Evolutionary conservation across 2,329 filamentous ascomycete genomes (phyloP).

Genomic region (Paramyrothecium roridum): DNA sequence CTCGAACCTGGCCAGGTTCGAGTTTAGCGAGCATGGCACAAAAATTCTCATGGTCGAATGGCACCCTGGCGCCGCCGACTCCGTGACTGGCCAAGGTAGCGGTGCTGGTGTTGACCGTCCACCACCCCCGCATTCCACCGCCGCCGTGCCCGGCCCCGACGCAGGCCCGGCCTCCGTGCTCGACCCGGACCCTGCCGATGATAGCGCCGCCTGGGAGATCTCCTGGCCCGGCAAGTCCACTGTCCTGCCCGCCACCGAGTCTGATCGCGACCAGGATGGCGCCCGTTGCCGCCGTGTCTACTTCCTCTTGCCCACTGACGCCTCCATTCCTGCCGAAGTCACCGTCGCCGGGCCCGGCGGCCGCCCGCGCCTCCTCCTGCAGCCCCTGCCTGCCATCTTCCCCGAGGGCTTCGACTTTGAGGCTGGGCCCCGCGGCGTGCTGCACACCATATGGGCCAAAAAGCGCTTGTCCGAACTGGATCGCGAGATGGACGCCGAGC

Average conservation of each 20-base stretch:
- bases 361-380: slow-evolving; percentile 52
- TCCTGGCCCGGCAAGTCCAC: slow-evolving; percentile 80
- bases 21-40: slow-evolving; percentile 83
- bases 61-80: slow-evolving; percentile 44
- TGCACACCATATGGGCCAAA: slow-evolving; percentile 91
- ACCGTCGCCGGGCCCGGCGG: slow-evolving; percentile 51
- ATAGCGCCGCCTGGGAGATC: slow-evolving; percentile 62
- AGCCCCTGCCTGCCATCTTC: slow-evolving; percentile 84
- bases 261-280: slow-evolving; percentile 23
- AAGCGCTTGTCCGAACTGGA: slow-evolving; percentile 73
- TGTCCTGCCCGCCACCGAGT: slow-evolving; percentile 58
- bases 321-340: slow-evolving; percentile 68
- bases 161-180: slow-evolving; percentile 12
- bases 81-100: too few relatives aligned
- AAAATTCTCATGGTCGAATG: slow-evolving; percentile 95
- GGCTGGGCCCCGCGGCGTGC: slow-evolving; percentile 72
- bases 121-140: background rate
- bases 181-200: slow-evolving; percentile 8
- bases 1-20: slow-evolving; percentile 68
- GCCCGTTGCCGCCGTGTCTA: slow-evolving; percentile 62
- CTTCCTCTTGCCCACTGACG: slow-evolving; percentile 74
- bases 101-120: too few relatives aligned
- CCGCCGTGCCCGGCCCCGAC: slow-evolving; percentile 1
- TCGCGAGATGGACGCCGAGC: slow-evolving; percentile 72
- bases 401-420: slow-evolving; percentile 69